Evolutionary conservation across 805 yeast genomes (phyloP).

Genomic region (Candida broadrunensis): DNA sequence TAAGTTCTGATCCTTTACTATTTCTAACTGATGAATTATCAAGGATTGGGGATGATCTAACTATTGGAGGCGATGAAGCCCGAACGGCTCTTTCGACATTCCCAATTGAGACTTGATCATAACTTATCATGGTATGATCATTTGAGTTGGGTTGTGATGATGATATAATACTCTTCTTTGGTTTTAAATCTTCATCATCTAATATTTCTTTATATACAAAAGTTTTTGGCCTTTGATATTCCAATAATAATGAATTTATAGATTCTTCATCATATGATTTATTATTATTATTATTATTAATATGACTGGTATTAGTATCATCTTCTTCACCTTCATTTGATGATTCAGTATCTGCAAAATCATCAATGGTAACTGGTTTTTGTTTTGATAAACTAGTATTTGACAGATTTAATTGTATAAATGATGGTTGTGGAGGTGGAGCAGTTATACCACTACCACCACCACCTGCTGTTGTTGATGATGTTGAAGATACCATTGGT

Average conservation of each 20-base stretch:
- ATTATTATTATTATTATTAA: no score
- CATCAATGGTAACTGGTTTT: slow-evolving; percentile 22
- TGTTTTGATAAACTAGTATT: slow-evolving; percentile 4
- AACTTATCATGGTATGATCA: neutral
- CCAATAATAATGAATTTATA: slow-evolving; percentile 27
- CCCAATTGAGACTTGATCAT: neutral
- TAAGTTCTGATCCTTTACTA: neutral
- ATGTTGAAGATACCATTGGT: neutral
- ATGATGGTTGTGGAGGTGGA: neutral
- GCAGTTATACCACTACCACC: no score
- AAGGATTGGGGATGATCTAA: neutral
- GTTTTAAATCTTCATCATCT: slow-evolving; percentile 13
- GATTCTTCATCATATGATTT: slow-evolving; percentile 12
- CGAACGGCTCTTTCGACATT: neutral
- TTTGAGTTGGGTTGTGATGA: neutral
- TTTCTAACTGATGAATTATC: neutral
- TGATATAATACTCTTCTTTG: neutral
- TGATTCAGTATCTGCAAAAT: slow-evolving; percentile 37
- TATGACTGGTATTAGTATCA: neutral
- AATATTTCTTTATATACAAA: slow-evolving; percentile 29
- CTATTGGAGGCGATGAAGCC: neutral
- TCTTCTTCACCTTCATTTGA: slow-evolving; percentile 14
- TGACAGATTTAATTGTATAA: neutral
- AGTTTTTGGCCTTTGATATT: slow-evolving; percentile 12
- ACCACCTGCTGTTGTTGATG: neutral